Base-by-base conservation (phyloP, 441 rosid genomes). In the Daphne laureola region DNA sequence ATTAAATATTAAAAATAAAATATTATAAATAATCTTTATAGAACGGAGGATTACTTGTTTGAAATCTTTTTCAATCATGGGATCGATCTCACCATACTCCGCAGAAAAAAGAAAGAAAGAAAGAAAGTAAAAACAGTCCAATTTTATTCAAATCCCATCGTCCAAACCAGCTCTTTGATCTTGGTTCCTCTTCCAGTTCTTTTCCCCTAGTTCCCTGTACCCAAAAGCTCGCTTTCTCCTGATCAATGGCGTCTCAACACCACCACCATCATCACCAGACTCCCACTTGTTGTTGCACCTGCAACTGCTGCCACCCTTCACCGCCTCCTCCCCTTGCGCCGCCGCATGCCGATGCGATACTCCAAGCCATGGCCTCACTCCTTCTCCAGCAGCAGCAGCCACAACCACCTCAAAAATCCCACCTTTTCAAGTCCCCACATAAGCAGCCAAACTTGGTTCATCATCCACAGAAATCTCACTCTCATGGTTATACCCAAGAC, bases 241-340 rank as follows among this genome's bases (percentile, higher is more conserved):
- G 35, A 43, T 16, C 66, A 51, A 76, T 87, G 96, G 87, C 83
- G 14, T 68, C 75, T 42, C 73, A 48, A 51, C 68, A 58, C 58
- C 79, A 51, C 64, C 79, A 59, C 58, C 63, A 53, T 43, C 52
- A 36, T 51, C 58, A 9, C 56, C 63, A 43, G 54, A 35, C 21
- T 63, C 2, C 51, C 68, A 40, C 40, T 51, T 47, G 77, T 67
- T 71, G 65, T 65, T 61, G 67, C 64, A 48, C 21, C 54, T 38
- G 59, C 58, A 54, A 59, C 55, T 53, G 62, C 69, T 57, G 12
- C 36, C 66, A 53, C 45, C 66, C 65, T 5, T 49, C 59, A 12
- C 59, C 55, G 21, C 59, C 54, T 0, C 67, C 65, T 0, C 57
- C 64, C 6, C 47, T 46, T 18, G 61, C 63, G 15, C 43, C 67